Evolutionary conservation across 495 filamentous ascomycete genomes (phyloP).

Genomic region (Penicillium alfredii): DNA sequence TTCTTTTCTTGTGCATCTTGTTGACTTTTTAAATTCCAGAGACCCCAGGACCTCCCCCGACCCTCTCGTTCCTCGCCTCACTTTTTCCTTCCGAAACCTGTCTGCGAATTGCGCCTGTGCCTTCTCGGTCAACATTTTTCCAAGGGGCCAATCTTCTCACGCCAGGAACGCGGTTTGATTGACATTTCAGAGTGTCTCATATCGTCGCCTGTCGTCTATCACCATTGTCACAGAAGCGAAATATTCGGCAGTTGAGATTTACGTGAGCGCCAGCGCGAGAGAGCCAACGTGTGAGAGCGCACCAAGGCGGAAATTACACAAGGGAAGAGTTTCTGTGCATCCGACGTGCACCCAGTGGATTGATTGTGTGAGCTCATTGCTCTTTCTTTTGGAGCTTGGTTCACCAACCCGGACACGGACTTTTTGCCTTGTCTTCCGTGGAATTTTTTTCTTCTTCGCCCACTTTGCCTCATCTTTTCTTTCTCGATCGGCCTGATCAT

Average conservation of each 20-base stretch:
- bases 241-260: background rate
- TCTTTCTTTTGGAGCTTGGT: background rate
- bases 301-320: background rate
- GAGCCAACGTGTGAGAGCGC: too few relatives aligned
- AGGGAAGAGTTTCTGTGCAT: conserved; percentile 7
- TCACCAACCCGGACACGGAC: conserved; percentile 14
- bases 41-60: background rate
- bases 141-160: conserved; percentile 1
- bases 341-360: conserved; percentile 3
- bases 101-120: too few relatives aligned
- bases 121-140: conserved; percentile 1
- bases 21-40: background rate
- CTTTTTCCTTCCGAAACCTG: too few relatives aligned
- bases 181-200: background rate
- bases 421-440: conserved; percentile 13
- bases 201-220: conserved; percentile 10
- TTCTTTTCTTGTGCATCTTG: background rate
- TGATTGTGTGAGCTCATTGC: background rate
- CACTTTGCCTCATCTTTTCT: conserved; percentile 1
- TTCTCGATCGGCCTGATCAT: conserved; percentile 7
- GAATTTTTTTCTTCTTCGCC: conserved; percentile 2
- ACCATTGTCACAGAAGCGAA: conserved; percentile 1
- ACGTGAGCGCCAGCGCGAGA: background rate
- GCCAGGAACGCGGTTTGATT: conserved; percentile 3
- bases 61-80: background rate